A percentile compares a stretch with the other conserved stretches of the same genome.
phyloP scores from a whole-genome alignment of 345 rosid genomes.

The Camelina laxa region DNA sequence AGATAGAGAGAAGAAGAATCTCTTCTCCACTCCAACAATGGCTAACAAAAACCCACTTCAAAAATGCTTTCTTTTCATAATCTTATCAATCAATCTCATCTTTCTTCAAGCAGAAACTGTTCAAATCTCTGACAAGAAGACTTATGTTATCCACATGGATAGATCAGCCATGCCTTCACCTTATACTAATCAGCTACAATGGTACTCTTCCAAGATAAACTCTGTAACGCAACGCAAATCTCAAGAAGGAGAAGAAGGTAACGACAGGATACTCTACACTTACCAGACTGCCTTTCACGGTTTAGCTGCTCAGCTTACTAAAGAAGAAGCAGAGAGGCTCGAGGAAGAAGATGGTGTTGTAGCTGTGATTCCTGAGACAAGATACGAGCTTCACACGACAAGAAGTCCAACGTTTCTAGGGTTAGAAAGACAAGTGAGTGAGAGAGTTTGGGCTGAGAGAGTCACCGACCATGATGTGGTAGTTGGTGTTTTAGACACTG shows the following conservation, averaged over 20 bases:
- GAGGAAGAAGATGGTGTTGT: constrained; percentile 60
- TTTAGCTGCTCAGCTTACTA: constrained; percentile 60
- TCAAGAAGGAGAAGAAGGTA: constrained; percentile 42
- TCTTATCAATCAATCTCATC: constrained; percentile 45
- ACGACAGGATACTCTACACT: constrained; percentile 66
- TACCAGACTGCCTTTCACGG: constrained; percentile 71
- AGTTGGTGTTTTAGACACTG: constrained; percentile 80
- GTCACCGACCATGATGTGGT: constrained; percentile 65
- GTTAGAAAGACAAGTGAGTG: constrained; percentile 53
- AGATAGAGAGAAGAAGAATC: constrained; percentile 22
- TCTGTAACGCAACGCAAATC: constrained; percentile 50
- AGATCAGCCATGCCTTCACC: constrained; percentile 74
- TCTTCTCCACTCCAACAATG: constrained; percentile 46
- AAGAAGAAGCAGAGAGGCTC: constrained; percentile 64
- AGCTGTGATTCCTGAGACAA: constrained; percentile 60
- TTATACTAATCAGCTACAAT: constrained; percentile 59
- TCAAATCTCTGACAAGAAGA: constrained; percentile 50
- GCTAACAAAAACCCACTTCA: constrained; percentile 37
- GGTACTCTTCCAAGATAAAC: constrained; percentile 75
- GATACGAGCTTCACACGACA: constrained; percentile 73
- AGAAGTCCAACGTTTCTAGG: constrained; percentile 80
- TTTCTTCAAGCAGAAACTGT: constrained; percentile 33
- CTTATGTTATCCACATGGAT: constrained; percentile 88
- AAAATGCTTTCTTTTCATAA: constrained; percentile 53
- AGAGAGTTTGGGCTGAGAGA: constrained; percentile 55